phyloP scores from a whole-genome alignment of 1,284 basidiomycete species.

The Exsudoporus floridanus region DNA sequence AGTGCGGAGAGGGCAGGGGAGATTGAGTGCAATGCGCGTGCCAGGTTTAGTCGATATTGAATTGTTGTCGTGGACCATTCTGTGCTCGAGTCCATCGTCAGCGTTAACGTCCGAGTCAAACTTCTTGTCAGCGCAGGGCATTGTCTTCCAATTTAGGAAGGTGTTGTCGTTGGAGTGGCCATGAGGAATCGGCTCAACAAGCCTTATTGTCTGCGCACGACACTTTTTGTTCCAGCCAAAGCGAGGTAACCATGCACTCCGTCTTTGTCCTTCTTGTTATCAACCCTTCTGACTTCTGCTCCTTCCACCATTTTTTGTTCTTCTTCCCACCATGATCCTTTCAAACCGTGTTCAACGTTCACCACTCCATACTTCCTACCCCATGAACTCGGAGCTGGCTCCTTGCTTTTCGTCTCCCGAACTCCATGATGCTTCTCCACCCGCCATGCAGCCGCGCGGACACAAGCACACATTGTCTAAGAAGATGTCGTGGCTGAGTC shows the following conservation, averaged over 20 bases:
- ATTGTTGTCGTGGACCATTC: conserved; percentile 38
- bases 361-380: conserved; percentile 40
- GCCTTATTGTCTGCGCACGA: conserved; percentile 21
- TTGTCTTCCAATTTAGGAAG: conserved; percentile 28
- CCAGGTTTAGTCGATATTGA: conserved; percentile 49
- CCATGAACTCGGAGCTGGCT: conserved; percentile 50
- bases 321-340: conserved; percentile 25
- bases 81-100: conserved; percentile 5
- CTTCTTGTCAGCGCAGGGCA: neutral
- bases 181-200: neutral
- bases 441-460: conserved; percentile 29
- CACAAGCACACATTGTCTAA: conserved; percentile 34
- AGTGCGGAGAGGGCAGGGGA: conserved; percentile 60
- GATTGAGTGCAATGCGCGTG: conserved; percentile 46
- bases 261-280: conserved; percentile 16
- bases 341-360: conserved; percentile 25
- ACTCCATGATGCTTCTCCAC: conserved; percentile 28
- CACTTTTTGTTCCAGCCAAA: neutral
- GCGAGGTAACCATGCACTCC: conserved; percentile 7
- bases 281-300: neutral
- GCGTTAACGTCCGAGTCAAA: neutral
- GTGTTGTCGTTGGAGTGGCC: conserved; percentile 23
- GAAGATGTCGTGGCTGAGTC: conserved; percentile 33
- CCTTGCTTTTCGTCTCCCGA: conserved; percentile 38
- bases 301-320: neutral